Percentiles rank a stretch among this genome's conserved stretches.
phyloP scores from a whole-genome alignment of 345 rosid species.

The Hypericum androsaemum region DNA sequence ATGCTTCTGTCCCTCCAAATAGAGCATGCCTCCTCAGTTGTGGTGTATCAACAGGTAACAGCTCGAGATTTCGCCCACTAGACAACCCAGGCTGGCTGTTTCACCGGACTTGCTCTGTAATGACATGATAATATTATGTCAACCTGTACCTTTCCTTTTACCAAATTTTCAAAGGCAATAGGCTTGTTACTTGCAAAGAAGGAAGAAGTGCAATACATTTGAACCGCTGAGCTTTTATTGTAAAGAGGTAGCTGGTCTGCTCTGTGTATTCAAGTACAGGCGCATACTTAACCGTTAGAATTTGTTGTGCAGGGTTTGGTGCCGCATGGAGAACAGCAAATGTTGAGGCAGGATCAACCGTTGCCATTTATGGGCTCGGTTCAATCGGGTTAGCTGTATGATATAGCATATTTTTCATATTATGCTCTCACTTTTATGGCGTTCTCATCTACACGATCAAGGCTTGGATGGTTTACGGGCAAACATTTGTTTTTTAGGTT shows the following conservation, averaged over 20 bases:
- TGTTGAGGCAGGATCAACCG: slow-evolving; percentile 76
- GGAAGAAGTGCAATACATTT: too few species aligned
- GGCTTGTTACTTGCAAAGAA: not conserved
- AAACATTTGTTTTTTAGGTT: slow-evolving; percentile 35
- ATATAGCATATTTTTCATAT: not conserved
- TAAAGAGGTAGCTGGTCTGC: too few species aligned
- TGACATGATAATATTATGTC: not conserved
- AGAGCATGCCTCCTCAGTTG: slow-evolving; percentile 83
- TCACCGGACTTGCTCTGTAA: not conserved
- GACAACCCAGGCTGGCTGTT: not conserved
- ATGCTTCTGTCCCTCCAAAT: slow-evolving; percentile 51
- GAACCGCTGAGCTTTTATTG: too few species aligned
- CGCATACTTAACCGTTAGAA: not conserved
- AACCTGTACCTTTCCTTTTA: not conserved
- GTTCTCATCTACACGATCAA: not conserved
- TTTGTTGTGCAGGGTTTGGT: slow-evolving; percentile 49
- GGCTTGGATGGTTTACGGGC: not conserved
- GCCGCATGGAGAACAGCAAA: slow-evolving; percentile 80
- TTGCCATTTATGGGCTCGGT: slow-evolving; percentile 80
- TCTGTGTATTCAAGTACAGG: too few species aligned
- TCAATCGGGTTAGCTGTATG: slow-evolving; percentile 80
- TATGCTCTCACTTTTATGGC: not conserved
- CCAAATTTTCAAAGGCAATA: not conserved
- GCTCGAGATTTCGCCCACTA: not conserved
- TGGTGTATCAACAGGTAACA: slow-evolving; percentile 75